A percentile compares a stretch with the other conserved stretches of the same genome.
phyloP scores from a whole-genome alignment of 345 rosid species.

The Excoecaria cochinchinensis region DNA sequence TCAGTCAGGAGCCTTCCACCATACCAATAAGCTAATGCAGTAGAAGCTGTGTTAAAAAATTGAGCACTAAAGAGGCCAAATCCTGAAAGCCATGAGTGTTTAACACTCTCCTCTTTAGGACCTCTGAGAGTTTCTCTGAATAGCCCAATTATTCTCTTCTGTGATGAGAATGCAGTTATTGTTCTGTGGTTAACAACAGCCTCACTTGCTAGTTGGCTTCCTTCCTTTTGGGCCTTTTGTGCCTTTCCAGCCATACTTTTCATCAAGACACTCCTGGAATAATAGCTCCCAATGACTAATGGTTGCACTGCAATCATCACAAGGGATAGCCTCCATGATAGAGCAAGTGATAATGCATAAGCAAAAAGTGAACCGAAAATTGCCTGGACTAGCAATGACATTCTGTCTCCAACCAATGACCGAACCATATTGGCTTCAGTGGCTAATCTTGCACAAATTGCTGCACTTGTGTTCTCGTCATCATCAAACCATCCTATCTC shows the following conservation, averaged over 20 bases:
- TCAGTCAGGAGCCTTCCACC: slow-evolving; percentile 57
- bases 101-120: slow-evolving; percentile 54
- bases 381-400: slow-evolving; percentile 60
- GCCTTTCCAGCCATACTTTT: slow-evolving; percentile 62
- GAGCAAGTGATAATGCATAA: slow-evolving; percentile 44
- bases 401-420: slow-evolving; percentile 61
- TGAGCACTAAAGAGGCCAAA: slow-evolving; percentile 59
- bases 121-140: slow-evolving; percentile 52
- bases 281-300: slow-evolving; percentile 57
- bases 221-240: slow-evolving; percentile 62
- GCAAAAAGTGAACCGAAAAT: slow-evolving; percentile 54
- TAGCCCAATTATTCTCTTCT: slow-evolving; percentile 53
- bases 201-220: slow-evolving; percentile 71
- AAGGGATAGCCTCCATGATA: slow-evolving; percentile 55
- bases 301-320: slow-evolving; percentile 66
- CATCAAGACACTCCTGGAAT: slow-evolving; percentile 47
- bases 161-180: slow-evolving; percentile 69
- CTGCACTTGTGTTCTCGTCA: slow-evolving; percentile 67
- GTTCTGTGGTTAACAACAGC: slow-evolving; percentile 69
- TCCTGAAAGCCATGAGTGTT: slow-evolving; percentile 57
- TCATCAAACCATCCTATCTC: slow-evolving; percentile 67
- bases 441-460: slow-evolving; percentile 59
- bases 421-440: slow-evolving; percentile 58
- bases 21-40: slow-evolving; percentile 62
- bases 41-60: slow-evolving; percentile 53